A percentile compares a stretch with the other conserved stretches of the same genome.
Evolutionary conservation across 2,329 filamentous ascomycete genomes (phyloP).

Genomic region (Colletotrichum sp.): DNA sequence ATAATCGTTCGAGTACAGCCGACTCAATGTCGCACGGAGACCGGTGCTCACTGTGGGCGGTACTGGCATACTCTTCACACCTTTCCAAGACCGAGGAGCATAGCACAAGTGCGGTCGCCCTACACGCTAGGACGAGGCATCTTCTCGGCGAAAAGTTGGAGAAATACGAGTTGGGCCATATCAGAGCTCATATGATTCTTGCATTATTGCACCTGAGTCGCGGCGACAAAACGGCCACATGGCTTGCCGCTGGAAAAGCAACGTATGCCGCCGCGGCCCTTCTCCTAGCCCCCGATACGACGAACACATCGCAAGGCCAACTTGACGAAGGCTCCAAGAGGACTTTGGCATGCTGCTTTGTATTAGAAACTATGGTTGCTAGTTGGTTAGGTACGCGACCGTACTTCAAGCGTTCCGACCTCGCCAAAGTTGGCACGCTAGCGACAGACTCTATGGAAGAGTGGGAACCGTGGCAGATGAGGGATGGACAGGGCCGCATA

Average conservation of each 20-base stretch:
- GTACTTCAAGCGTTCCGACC: not conserved
- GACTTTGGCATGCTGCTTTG: not conserved
- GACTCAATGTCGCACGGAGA: not conserved
- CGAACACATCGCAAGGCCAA: not conserved
- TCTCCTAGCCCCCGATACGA: not conserved
- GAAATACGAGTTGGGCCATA: not conserved
- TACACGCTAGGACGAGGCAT: not conserved
- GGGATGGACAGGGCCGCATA: not conserved
- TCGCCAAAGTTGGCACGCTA: not conserved
- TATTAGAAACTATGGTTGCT: slow-evolving; percentile 6
- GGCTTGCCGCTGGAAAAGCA: slow-evolving; percentile 3
- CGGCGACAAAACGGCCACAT: not conserved
- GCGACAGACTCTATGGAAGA: not conserved
- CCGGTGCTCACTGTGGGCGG: not conserved
- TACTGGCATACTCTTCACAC: not conserved
- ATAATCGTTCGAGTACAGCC: not conserved
- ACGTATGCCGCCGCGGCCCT: not conserved
- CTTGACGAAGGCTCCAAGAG: not conserved
- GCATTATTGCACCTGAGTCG: not conserved
- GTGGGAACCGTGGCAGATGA: not conserved
- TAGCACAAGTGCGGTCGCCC: not conserved
- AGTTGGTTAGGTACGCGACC: not conserved
- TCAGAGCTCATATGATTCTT: not conserved
- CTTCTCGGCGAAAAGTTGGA: not conserved
- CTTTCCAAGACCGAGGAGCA: not conserved